These are phyloP conservation scores for Tirmania nivea DNA, from an alignment of 495 filamentous ascomycete species.

Conservation along the genomic window DNA sequence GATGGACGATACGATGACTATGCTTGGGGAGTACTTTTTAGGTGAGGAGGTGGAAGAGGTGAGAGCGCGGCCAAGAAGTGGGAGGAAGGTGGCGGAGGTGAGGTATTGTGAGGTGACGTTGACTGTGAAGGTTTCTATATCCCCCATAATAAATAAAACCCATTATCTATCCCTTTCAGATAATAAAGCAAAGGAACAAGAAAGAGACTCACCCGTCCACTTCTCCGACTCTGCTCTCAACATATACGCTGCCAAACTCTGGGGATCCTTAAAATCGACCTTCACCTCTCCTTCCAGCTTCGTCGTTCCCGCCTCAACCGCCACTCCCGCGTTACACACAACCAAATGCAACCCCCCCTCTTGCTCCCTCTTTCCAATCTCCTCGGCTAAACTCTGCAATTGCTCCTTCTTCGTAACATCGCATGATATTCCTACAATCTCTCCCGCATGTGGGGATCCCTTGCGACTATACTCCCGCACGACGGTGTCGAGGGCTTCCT, in stretches of 20 bases:
- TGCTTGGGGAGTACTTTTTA: slow-evolving; percentile 4
- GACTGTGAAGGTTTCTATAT: slow-evolving; percentile 4
- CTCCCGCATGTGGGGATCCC: slow-evolving; percentile 2
- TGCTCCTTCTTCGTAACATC: slow-evolving; percentile 24
- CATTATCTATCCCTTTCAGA: too few species aligned
- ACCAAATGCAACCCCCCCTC: too few species aligned
- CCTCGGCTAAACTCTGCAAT: slow-evolving; percentile 22
- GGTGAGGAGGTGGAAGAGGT: too few species aligned
- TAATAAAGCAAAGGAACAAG: too few species aligned
- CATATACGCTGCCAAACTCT: neutral
- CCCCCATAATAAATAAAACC: neutral
- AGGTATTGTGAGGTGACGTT: slow-evolving; percentile 23
- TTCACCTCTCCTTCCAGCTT: slow-evolving; percentile 20
- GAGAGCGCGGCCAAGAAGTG: slow-evolving; percentile 26
- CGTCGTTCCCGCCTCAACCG: too few species aligned
- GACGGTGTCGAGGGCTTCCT: slow-evolving; percentile 29
- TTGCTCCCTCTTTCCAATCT: too few species aligned
- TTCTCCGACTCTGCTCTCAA: neutral
- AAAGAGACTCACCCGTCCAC: too few species aligned
- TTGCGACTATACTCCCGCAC: slow-evolving; percentile 12
- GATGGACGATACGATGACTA: neutral
- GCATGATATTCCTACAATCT: slow-evolving; percentile 21
- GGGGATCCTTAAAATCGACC: slow-evolving; percentile 21
- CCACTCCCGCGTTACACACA: too few species aligned
- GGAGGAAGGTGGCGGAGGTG: slow-evolving; percentile 25